phyloP scores from a whole-genome alignment of 805 yeast species.

The Priceomyces haplophilus region DNA sequence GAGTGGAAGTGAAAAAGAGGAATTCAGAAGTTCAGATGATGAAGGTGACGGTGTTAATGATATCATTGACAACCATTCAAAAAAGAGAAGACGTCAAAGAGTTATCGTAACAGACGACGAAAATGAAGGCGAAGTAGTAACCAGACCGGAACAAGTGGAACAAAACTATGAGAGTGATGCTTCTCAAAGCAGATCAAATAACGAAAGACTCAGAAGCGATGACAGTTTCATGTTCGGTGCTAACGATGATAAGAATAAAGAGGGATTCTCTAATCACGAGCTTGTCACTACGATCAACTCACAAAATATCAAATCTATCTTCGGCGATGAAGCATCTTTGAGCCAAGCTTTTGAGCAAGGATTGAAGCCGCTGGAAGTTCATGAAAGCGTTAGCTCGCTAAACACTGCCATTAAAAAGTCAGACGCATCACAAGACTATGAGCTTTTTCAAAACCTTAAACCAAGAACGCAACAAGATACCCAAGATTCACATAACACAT shows the following conservation, averaged over 20 bases:
- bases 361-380: neutral
- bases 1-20: conserved; percentile 14
- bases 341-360: conserved; percentile 7
- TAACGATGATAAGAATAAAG: conserved; percentile 9
- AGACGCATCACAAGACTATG: conserved; percentile 5
- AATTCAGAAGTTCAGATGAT: conserved; percentile 15
- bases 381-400: neutral
- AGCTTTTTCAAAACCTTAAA: conserved; percentile 28
- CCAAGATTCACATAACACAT: conserved; percentile 7
- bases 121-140: conserved; percentile 11
- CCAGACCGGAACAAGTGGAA: conserved; percentile 9
- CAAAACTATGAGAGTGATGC: conserved; percentile 10
- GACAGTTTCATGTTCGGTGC: conserved; percentile 32
- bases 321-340: conserved; percentile 4
- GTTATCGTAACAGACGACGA: conserved; percentile 18
- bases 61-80: neutral
- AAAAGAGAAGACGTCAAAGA: conserved; percentile 6
- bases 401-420: neutral
- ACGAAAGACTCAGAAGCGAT: conserved; percentile 16
- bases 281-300: conserved; percentile 14
- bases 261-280: conserved; percentile 11
- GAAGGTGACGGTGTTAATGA: conserved; percentile 10
- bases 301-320: conserved; percentile 5
- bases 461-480: conserved; percentile 15
- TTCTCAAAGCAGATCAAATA: conserved; percentile 8